These are phyloP conservation scores for Rhodocollybia butyracea DNA, from an alignment of 768 basidiomycete genomes.

Conservation along the genomic window DNA sequence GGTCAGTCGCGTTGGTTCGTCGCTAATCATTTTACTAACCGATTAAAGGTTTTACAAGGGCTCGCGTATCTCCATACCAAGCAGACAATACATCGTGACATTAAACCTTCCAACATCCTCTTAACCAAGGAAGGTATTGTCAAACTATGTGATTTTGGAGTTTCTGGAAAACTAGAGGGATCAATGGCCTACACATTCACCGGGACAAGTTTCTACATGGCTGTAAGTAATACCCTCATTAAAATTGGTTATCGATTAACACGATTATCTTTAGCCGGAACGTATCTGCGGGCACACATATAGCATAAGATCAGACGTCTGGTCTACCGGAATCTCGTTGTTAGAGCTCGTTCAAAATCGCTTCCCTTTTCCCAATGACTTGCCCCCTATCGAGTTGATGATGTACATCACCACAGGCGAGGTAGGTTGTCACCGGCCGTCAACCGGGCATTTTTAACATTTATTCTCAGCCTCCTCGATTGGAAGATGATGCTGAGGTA, in stretches of 20 bases:
- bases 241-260: neutral
- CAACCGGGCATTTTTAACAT: conserved; percentile 3
- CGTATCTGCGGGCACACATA: conserved; percentile 91
- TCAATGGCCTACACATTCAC: conserved; percentile 95
- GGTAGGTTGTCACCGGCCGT: conserved; percentile 35
- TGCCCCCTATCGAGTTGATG: conserved; percentile 92
- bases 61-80: conserved; percentile 88
- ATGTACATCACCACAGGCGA: conserved; percentile 84
- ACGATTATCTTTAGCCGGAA: conserved; percentile 62
- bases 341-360: conserved; percentile 92
- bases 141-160: conserved; percentile 95
- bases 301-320: conserved; percentile 94
- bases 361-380: conserved; percentile 91
- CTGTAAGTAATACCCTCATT: conserved; percentile 54
- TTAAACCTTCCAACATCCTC: conserved; percentile 92
- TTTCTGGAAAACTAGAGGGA: conserved; percentile 92
- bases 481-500: conserved; percentile 68
- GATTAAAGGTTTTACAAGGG: conserved; percentile 75
- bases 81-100: conserved; percentile 93
- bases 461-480: conserved; percentile 64
- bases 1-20: conserved; percentile 42
- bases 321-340: conserved; percentile 94
- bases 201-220: conserved; percentile 98
- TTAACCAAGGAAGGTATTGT: conserved; percentile 86
- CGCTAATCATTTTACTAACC: conserved; percentile 5